A percentile compares a stretch with the other conserved stretches of the same genome.
phyloP scores from a whole-genome alignment of 1,284 basidiomycete species.

The Ceratobasidium sp. region DNA sequence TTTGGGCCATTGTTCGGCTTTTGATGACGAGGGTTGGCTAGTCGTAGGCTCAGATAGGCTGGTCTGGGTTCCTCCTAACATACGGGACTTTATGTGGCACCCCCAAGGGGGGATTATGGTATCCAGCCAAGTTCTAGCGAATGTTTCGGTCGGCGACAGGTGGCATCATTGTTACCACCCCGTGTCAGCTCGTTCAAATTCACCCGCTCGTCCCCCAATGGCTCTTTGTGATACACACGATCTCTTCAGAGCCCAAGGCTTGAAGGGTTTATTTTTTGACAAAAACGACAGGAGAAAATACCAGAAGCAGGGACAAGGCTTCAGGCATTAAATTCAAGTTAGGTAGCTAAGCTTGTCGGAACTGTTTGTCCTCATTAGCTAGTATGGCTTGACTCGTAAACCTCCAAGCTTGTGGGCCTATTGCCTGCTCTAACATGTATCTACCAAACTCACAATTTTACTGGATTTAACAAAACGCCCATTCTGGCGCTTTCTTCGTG shows the following conservation, averaged over 20 bases:
- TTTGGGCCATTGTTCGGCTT: not conserved
- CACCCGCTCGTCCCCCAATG: no score
- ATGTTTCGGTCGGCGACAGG: not conserved
- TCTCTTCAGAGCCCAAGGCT: no score
- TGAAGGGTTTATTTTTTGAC: no score
- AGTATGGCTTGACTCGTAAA: no score
- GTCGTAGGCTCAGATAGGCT: not conserved
- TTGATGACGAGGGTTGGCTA: not conserved
- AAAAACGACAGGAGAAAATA: no score
- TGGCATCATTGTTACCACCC: not conserved
- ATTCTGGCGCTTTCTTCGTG: conserved; percentile 28
- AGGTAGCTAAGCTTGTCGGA: no score
- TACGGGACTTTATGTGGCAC: not conserved
- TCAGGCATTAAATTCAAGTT: no score
- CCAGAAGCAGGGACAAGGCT: no score
- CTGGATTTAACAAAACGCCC: conserved; percentile 29
- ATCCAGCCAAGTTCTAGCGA: not conserved
- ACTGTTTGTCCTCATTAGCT: no score
- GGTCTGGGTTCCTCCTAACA: not conserved
- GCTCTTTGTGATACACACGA: no score
- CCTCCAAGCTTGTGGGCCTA: no score
- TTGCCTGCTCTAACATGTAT: no score
- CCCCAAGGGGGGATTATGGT: not conserved
- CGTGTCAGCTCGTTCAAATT: not conserved
- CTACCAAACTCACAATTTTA: not conserved